Evolutionary conservation across 768 basidiomycete species (phyloP).

Genomic region (Collybia nuda): DNA sequence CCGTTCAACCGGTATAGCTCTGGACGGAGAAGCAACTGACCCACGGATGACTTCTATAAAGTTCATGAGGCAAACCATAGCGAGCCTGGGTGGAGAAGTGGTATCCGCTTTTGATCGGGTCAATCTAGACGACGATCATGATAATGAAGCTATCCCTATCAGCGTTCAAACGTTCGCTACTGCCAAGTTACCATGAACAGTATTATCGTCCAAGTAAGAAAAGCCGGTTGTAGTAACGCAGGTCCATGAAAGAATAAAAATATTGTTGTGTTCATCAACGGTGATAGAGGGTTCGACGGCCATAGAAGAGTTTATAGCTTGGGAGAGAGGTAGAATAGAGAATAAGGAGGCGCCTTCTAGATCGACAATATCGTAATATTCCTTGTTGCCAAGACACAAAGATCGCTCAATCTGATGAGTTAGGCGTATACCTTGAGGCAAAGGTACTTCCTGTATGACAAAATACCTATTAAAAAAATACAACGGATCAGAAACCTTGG

Average conservation of each 20-base stretch:
- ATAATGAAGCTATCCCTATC: no score
- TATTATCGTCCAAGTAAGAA: constrained; percentile 88
- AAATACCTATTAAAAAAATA: not conserved
- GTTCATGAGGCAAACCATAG: no score
- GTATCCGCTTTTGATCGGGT: no score
- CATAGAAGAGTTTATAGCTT: constrained; percentile 45
- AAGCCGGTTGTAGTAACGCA: constrained; percentile 80
- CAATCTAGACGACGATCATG: no score
- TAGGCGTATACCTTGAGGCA: constrained; percentile 54
- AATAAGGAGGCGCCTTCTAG: constrained; percentile 68
- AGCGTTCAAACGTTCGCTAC: no score
- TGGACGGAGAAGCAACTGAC: no score
- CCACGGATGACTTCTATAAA: no score
- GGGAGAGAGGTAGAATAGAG: constrained; percentile 77
- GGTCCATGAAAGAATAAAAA: constrained; percentile 84
- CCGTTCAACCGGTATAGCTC: constrained; percentile 9
- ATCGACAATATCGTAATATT: constrained; percentile 77
- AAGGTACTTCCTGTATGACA: constrained; percentile 64
- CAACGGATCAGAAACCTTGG: constrained; percentile 40
- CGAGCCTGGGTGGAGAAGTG: no score
- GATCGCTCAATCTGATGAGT: constrained; percentile 62
- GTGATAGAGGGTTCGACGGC: constrained; percentile 66
- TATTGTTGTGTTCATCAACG: constrained; percentile 76
- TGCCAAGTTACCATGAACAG: constrained; percentile 84
- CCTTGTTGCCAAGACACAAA: constrained; percentile 74